phyloP scores from a whole-genome alignment of 345 rosid species.

The Erucastrum elatum region DNA sequence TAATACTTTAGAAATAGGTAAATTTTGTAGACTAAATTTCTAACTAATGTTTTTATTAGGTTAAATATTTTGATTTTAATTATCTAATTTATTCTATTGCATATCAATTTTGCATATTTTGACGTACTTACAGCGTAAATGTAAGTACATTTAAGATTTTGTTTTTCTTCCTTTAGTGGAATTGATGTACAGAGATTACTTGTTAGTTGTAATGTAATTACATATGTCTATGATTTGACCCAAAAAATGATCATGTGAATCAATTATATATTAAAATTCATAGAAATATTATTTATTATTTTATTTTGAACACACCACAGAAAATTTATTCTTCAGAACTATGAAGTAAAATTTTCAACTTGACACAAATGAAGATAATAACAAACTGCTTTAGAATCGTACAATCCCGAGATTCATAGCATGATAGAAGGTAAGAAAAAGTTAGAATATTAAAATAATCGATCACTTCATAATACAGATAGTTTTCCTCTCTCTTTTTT shows the following conservation, averaged over 20 bases:
- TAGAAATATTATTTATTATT: not conserved
- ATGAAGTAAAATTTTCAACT: not conserved
- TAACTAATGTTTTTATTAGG: not conserved
- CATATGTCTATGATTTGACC: not conserved
- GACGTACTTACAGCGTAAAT: not conserved
- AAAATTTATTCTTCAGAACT: not conserved
- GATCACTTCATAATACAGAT: constrained; percentile 10
- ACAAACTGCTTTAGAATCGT: not conserved
- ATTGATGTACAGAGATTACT: constrained; percentile 31
- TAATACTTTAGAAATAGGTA: too few relatives aligned
- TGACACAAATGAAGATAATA: constrained; percentile 12
- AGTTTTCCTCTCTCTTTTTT: not conserved
- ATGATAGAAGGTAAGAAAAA: not conserved
- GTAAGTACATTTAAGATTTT: constrained; percentile 5
- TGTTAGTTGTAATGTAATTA: not conserved
- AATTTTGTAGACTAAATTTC: too few relatives aligned
- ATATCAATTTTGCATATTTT: not conserved
- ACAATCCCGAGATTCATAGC: too few relatives aligned
- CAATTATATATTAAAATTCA: too few relatives aligned
- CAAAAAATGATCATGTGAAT: not conserved
- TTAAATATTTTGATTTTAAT: too few relatives aligned
- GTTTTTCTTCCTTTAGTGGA: constrained; percentile 4
- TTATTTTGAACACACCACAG: not conserved
- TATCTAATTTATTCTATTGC: not conserved
- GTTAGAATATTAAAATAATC: not conserved